Evolutionary conservation across 352 stramenopile genomes (phyloP).

Genomic region (Globisporangium cylindrosporum): DNA sequence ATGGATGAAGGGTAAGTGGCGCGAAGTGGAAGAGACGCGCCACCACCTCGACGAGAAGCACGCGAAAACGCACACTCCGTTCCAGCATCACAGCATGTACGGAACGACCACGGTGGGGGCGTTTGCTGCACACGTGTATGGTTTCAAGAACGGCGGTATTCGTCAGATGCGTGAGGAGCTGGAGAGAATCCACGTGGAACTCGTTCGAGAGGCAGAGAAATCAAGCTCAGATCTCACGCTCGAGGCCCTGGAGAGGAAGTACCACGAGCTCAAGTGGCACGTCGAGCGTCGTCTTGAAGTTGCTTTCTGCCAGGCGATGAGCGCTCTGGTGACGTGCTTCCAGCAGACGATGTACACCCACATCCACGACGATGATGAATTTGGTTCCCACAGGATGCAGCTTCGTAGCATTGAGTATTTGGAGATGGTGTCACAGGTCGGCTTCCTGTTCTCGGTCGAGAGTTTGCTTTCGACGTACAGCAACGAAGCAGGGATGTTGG

Average conservation of each 20-base stretch:
- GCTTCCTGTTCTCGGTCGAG: conserved; percentile 83
- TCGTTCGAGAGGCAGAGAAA: conserved; percentile 52
- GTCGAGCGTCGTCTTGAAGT: conserved; percentile 81
- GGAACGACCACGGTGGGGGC: conserved; percentile 78
- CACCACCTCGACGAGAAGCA: conserved; percentile 9
- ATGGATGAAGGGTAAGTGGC: conserved; percentile 24
- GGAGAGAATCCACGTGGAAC: conserved; percentile 42
- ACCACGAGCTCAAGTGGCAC: conserved; percentile 81
- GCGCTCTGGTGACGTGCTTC: conserved; percentile 80
- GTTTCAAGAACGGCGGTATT: conserved; percentile 73
- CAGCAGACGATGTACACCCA: conserved; percentile 84
- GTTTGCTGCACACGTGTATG: conserved; percentile 83
- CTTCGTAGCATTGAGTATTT: conserved; percentile 57
- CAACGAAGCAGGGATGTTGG: conserved; percentile 82
- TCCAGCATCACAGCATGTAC: conserved; percentile 66
- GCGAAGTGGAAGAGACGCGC: conserved; percentile 11
- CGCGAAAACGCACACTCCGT: conserved; percentile 21
- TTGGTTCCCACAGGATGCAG: conserved; percentile 33
- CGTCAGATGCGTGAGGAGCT: conserved; percentile 74
- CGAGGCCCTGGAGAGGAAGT: conserved; percentile 70
- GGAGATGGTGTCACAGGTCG: conserved; percentile 62
- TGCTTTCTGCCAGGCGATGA: conserved; percentile 80
- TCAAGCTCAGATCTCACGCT: conserved; percentile 68
- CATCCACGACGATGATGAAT: conserved; percentile 45
- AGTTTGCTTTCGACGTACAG: conserved; percentile 84